Evolutionary conservation across 768 basidiomycete genomes (phyloP).

Genomic region (Lepiota venenata): DNA sequence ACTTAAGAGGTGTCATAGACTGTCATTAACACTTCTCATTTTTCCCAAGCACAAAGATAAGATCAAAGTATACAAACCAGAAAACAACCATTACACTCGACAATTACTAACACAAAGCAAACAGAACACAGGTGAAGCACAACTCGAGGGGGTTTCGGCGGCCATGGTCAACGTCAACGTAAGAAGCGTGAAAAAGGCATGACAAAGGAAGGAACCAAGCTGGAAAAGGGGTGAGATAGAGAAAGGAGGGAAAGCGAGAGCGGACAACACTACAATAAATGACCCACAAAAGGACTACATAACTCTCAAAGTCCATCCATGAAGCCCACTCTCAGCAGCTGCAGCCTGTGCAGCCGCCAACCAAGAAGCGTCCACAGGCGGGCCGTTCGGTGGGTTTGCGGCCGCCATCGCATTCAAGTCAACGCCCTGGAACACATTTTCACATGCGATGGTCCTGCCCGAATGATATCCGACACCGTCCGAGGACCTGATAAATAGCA

Average conservation of each 20-base stretch:
- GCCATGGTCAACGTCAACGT: background rate
- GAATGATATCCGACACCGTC: slow-evolving; percentile 92
- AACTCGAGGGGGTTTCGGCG: background rate
- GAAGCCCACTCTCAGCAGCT: slow-evolving; percentile 61
- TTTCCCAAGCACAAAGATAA: slow-evolving; percentile 18
- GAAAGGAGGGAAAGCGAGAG: slow-evolving; percentile 15
- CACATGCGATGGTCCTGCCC: slow-evolving; percentile 78
- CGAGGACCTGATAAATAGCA: slow-evolving; percentile 75
- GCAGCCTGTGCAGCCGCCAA: slow-evolving; percentile 72
- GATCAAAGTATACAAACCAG: slow-evolving; percentile 20
- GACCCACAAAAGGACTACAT: slow-evolving; percentile 43
- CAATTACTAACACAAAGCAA: slow-evolving; percentile 16
- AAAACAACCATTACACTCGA: slow-evolving; percentile 16
- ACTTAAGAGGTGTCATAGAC: background rate
- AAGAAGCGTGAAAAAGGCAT: background rate
- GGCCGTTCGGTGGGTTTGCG: slow-evolving; percentile 42
- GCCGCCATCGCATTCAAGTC: slow-evolving; percentile 50
- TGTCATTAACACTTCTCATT: slow-evolving; percentile 8
- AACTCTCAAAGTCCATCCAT: slow-evolving; percentile 79
- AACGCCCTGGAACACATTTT: slow-evolving; percentile 72
- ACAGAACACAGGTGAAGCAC: slow-evolving; percentile 2
- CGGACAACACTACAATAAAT: background rate
- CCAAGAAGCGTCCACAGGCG: slow-evolving; percentile 61
- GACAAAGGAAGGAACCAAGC: background rate
- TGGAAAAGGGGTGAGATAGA: background rate